Evolutionary conservation across 2,329 filamentous ascomycete species (phyloP), one percentile per base, ranked within the genome.

Genomic region (Fusarium austroafricanum): DNA sequence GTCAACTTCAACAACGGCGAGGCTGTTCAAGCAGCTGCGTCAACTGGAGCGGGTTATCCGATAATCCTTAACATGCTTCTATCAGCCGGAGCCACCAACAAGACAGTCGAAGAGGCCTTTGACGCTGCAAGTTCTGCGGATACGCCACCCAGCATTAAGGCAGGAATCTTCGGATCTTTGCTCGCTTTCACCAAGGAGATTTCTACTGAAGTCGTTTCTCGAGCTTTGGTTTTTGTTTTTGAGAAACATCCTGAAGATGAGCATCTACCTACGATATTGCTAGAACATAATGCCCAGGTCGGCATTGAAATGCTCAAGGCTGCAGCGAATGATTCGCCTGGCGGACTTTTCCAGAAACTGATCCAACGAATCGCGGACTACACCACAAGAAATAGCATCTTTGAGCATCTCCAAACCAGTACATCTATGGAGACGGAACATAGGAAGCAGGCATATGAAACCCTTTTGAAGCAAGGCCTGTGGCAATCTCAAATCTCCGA

Each of bases 1-100:
- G 62, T 65, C 11, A 64, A 65, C 38, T 43, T 50, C 8, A 46
- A 65, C 7, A 42, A 31, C 3, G 62, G 62, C 3, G 43, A 46
- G 0, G 60, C 49, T 3, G 14, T 65, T 3, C 45, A 60, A 10
- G 47, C 28, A n/a, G 61, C 62, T 11, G 61, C 60, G 2, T 51
- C 35, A 11, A 40, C 17, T 3, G 55, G 9, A 5, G 23, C 38
- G 9, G 56, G 52, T 3, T 60, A 50, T 5, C 61, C 54, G 0
- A 45, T 45, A 17, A 51, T 65, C 1, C 46, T 65, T 8, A 60
- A 65, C 20, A 35, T 50, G 28, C 33, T 65, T 1, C 43, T 65
- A 1, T 61, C 55, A 4, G 35, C 59, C 1, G 55, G 59, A 1
- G 55, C 38, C 5, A 18, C 62, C 2, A 28, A 28, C 0, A 6